These are phyloP conservation scores for Podospora fimiseda DNA, from an alignment of 495 filamentous ascomycete species.

Conservation along the genomic window DNA sequence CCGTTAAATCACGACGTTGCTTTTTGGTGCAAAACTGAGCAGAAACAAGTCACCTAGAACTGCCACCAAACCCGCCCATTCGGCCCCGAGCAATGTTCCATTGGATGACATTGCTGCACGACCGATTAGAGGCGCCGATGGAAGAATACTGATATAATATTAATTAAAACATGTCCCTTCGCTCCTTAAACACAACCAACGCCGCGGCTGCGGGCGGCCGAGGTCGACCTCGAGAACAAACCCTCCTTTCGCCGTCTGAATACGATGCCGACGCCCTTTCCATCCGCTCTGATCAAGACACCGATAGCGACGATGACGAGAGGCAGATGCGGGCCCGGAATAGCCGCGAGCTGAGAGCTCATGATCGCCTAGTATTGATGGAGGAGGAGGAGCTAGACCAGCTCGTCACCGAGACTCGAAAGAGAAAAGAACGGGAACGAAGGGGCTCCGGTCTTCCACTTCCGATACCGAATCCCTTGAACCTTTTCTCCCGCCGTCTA, in stretches of 20 bases:
- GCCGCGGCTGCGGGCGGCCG: conserved; percentile 11
- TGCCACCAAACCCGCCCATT: not conserved
- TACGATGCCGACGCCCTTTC: conserved; percentile 66
- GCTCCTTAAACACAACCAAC: conserved; percentile 22
- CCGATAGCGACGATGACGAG: conserved; percentile 70
- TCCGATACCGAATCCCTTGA: conserved; percentile 43
- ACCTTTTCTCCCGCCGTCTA: conserved; percentile 29
- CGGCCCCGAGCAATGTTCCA: not conserved
- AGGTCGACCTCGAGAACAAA: conserved; percentile 30
- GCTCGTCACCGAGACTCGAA: conserved; percentile 51
- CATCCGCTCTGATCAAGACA: conserved; percentile 65
- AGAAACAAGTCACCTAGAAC: no score
- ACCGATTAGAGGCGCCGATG: not conserved
- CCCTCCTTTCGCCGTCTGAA: conserved; percentile 54
- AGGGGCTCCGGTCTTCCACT: conserved; percentile 39
- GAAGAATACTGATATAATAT: not conserved
- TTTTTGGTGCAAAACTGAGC: no score
- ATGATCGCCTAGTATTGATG: conserved; percentile 70
- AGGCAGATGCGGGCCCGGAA: conserved; percentile 56
- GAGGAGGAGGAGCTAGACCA: conserved; percentile 87
- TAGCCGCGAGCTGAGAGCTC: conserved; percentile 61
- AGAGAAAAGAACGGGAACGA: conserved; percentile 46
- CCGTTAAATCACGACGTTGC: not conserved
- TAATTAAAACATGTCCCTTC: conserved; percentile 14
- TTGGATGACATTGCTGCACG: not conserved